Evolutionary conservation across 177 flowering plant genomes (phyloP).

Genomic region (Vitis hybrid): DNA sequence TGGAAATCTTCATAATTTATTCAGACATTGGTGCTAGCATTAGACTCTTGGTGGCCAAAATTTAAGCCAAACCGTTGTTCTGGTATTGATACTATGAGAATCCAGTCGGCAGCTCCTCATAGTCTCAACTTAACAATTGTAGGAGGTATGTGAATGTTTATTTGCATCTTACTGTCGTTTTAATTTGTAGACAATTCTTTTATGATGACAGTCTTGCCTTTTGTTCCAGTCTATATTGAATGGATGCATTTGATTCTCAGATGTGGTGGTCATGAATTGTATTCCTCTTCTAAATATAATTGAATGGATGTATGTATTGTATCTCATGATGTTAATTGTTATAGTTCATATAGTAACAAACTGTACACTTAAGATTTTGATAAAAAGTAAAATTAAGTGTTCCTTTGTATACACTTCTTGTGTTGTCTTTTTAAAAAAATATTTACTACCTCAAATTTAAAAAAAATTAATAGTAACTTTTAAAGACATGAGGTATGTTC

Average conservation of each 20-base stretch:
- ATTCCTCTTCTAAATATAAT: background rate
- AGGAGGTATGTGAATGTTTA: conserved; percentile 25
- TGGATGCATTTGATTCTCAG: background rate
- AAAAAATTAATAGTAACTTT: too few species aligned
- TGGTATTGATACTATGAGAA: conserved; percentile 8
- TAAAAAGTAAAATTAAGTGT: too few species aligned
- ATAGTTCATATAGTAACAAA: too few species aligned
- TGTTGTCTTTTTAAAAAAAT: too few species aligned
- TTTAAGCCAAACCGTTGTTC: background rate
- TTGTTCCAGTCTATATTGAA: background rate
- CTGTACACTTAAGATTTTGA: too few species aligned
- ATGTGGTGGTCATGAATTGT: background rate
- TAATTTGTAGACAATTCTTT: conserved; percentile 15
- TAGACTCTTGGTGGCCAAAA: conserved; percentile 7
- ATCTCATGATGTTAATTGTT: too few species aligned
- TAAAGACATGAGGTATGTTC: too few species aligned
- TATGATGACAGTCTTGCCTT: background rate
- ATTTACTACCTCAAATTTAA: too few species aligned
- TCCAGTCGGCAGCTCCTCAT: conserved; percentile 9
- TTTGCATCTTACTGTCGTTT: conserved; percentile 3
- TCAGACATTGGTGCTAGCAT: conserved; percentile 13
- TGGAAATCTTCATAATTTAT: conserved; percentile 6
- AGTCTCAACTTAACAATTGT: conserved; percentile 15
- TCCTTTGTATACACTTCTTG: too few species aligned
- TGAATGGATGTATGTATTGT: too few species aligned